phyloP scores from a whole-genome alignment of 176 grass and related monocot genomes.

The Avena insularis region DNA sequence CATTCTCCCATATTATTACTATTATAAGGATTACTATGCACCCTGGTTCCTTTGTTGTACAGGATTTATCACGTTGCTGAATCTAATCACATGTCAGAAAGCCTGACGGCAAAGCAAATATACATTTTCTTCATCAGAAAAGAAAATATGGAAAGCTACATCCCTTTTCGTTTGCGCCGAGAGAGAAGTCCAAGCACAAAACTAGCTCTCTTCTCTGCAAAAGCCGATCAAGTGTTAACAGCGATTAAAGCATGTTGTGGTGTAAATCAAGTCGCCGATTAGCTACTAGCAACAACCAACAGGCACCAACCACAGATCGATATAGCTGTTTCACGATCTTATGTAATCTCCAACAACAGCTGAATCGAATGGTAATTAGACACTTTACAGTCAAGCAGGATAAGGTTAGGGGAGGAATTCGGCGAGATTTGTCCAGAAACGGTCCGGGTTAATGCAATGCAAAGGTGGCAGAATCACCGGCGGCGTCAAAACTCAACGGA shows the following conservation, averaged over 20 bases:
- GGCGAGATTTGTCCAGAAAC: not conserved
- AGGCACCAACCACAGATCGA: not conserved
- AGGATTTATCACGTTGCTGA: constrained; percentile 15
- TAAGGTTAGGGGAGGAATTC: not conserved
- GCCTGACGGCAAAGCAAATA: constrained; percentile 1
- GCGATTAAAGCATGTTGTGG: not conserved
- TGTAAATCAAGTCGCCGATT: not conserved
- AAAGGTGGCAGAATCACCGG: not conserved
- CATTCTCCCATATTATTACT: not conserved
- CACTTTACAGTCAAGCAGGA: not conserved
- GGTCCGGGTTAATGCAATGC: not conserved
- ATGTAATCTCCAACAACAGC: not conserved
- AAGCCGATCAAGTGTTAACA: not conserved
- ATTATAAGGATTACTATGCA: not conserved
- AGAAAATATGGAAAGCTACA: not conserved
- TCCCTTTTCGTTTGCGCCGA: not conserved
- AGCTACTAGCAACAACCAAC: not conserved
- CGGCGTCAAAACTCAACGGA: not conserved
- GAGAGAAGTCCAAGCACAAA: not conserved
- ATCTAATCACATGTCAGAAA: not conserved
- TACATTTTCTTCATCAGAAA: not conserved
- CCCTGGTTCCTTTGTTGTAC: constrained; percentile 13
- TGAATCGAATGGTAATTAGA: not conserved
- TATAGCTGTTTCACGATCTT: not conserved
- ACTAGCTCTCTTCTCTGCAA: not conserved